Percentiles rank a stretch among this genome's conserved stretches.
Conservation (phyloP, 768 basidiomycete genomes). For the Rhodotorula kratochvilovae region DNA sequence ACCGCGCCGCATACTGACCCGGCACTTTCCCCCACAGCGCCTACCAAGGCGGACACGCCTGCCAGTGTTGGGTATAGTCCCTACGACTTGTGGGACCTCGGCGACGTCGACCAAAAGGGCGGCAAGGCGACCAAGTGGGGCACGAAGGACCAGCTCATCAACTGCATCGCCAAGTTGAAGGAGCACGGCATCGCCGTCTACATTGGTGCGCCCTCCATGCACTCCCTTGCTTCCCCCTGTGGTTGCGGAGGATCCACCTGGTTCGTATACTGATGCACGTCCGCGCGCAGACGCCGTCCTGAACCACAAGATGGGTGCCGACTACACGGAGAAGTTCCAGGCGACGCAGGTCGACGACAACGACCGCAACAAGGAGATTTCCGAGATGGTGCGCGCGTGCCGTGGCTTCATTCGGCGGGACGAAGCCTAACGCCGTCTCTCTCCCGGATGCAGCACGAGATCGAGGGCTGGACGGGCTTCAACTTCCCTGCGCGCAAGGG, state of each 20-base stretch:
- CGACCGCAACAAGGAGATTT: conserved; percentile 49
- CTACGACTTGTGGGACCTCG: conserved; percentile 48
- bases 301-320: conserved; percentile 52
- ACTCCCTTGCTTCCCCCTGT: background rate
- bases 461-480: conserved; percentile 51
- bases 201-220: background rate
- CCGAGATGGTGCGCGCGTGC: conserved; percentile 40
- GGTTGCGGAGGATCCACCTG: no score
- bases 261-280: no score
- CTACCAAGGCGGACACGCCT: conserved; percentile 45
- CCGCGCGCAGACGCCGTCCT: conserved; percentile 50
- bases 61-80: conserved; percentile 48
- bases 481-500: conserved; percentile 50
- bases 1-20: background rate
- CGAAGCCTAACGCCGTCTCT: no score
- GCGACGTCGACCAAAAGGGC: conserved; percentile 50
- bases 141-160: conserved; percentile 47
- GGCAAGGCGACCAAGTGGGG: conserved; percentile 49
- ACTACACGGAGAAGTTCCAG: conserved; percentile 49
- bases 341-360: conserved; percentile 50
- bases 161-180: conserved; percentile 4
- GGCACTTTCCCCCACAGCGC: conserved; percentile 32
- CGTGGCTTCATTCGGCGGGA: no score
- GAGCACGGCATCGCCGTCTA: background rate
- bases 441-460: conserved; percentile 48